These are phyloP conservation scores for Suillus spraguei DNA, from an alignment of 768 basidiomycete genomes.

Conservation along the genomic window DNA sequence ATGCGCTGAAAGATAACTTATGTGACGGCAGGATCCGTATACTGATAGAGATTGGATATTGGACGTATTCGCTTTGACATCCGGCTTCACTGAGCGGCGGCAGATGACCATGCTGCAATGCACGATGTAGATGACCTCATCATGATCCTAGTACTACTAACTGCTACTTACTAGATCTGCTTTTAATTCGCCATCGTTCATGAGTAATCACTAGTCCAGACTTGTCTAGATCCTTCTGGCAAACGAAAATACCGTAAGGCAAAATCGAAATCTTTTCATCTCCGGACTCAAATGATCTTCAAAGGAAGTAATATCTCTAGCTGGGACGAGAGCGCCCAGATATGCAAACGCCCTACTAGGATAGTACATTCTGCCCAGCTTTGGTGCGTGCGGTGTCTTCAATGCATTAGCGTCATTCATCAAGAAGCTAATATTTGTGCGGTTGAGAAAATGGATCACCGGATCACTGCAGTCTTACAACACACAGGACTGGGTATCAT, in stretches of 20 bases:
- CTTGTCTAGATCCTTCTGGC: not conserved
- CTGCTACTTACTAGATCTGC: not conserved
- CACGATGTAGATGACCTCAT: not conserved
- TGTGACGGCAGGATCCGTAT: not conserved
- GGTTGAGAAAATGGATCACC: not conserved
- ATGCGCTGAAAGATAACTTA: not conserved
- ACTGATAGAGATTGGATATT: not conserved
- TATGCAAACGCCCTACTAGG: not conserved
- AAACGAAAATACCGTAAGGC: slow-evolving; percentile 1
- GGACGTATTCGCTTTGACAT: slow-evolving; percentile 1
- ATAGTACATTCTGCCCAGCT: not conserved
- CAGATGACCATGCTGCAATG: not conserved
- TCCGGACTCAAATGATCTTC: not conserved
- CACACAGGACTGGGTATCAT: not conserved
- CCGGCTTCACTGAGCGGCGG: not conserved
- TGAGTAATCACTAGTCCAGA: not conserved
- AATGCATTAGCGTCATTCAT: not conserved
- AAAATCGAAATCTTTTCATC: not conserved
- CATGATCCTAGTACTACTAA: not conserved
- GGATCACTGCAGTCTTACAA: not conserved
- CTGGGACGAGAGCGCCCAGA: not conserved
- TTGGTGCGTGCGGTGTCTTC: not conserved
- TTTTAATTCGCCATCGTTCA: not conserved
- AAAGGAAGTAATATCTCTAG: not conserved
- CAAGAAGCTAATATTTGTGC: not conserved